These are phyloP conservation scores for Fraxinus dipetala DNA, from an alignment of 305 asterid species.

Conservation along the genomic window DNA sequence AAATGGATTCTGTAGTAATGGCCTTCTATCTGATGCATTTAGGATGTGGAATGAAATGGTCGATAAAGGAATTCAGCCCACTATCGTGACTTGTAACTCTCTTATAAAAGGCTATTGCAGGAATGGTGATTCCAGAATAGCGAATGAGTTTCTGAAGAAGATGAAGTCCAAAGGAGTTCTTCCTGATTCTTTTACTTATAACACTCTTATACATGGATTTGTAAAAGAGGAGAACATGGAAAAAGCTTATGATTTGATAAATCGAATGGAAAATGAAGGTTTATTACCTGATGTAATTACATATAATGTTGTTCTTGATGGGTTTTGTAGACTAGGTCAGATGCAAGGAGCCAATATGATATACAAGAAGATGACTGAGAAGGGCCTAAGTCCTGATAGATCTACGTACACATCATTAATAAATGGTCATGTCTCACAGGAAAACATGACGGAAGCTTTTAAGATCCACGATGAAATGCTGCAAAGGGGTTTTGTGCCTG, in stretches of 20 bases:
- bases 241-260: slow-evolving; percentile 46
- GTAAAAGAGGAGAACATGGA: slow-evolving; percentile 56
- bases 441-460: slow-evolving; percentile 65
- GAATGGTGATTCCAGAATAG: slow-evolving; percentile 46
- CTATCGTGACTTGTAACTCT: slow-evolving; percentile 55
- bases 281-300: slow-evolving; percentile 53
- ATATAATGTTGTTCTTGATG: slow-evolving; percentile 56
- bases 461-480: slow-evolving; percentile 69
- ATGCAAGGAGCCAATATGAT: slow-evolving; percentile 59
- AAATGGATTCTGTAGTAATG: slow-evolving; percentile 60
- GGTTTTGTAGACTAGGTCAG: slow-evolving; percentile 58
- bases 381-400: slow-evolving; percentile 53
- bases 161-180: slow-evolving; percentile 45
- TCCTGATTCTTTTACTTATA: slow-evolving; percentile 54
- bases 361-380: slow-evolving; percentile 48
- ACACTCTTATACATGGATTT: slow-evolving; percentile 68
- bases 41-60: slow-evolving; percentile 67
- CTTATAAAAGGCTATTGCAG: slow-evolving; percentile 71
- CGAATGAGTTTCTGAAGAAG: slow-evolving; percentile 45
- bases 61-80: slow-evolving; percentile 45
- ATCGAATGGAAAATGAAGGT: slow-evolving; percentile 54
- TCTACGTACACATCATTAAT: slow-evolving; percentile 52
- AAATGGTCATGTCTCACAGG: slow-evolving; percentile 59
- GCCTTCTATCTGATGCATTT: slow-evolving; percentile 51
- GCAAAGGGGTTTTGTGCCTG: slow-evolving; percentile 65